Evolutionary conservation across 495 filamentous ascomycete species (phyloP), one percentile per base, ranked within the genome.

Genomic region (Wilcoxina mikolae): DNA sequence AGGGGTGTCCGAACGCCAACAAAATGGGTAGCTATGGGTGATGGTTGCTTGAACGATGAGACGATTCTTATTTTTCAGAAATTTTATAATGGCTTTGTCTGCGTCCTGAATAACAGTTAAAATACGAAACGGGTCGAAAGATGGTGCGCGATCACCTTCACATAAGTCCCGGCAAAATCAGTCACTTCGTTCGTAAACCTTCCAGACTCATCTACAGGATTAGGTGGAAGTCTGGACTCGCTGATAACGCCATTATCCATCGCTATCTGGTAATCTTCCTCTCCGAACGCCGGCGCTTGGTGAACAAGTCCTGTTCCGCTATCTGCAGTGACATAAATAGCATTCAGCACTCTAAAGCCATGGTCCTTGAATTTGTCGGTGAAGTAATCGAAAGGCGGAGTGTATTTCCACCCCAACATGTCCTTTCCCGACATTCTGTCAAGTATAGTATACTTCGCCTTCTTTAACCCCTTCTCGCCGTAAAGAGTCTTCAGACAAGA

Each of bases 281-380:
- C 88, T 74, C 91, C 91, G 66, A 89, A 96, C 0, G 88, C 87
- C 10, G 93, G 93, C 11, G 93, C 76, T 68, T 96, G 89, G 69
- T 98, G 91, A 24, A 98, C 91, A 51, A 98, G 82, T 64, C 91
- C 91, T 23, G 88, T 87, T 78, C 91, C 91, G 63, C 85, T 87
- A 56, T 94, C 90, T 22, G 85, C 78, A 18, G 86, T 93, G 43
- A 96, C 93, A 68, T 98, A 96, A 2, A 73, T 78, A 28, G 85
- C 91, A 58, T 85, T 90, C 58, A 95, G 64, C 10, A 98, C 84
- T 50, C 74, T 78, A 76, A 94, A 96, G 10, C 82, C 89, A 55
- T 76, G 53, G 41, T 94, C 85, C 68, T 94, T 88, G 75, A 95
- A 96, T 38, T 94, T 76, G 18, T 94, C 86, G 55, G 84, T 84